These are phyloP conservation scores for Ogataea henricii DNA, from an alignment of 805 yeast genomes.

Conservation along the genomic window DNA sequence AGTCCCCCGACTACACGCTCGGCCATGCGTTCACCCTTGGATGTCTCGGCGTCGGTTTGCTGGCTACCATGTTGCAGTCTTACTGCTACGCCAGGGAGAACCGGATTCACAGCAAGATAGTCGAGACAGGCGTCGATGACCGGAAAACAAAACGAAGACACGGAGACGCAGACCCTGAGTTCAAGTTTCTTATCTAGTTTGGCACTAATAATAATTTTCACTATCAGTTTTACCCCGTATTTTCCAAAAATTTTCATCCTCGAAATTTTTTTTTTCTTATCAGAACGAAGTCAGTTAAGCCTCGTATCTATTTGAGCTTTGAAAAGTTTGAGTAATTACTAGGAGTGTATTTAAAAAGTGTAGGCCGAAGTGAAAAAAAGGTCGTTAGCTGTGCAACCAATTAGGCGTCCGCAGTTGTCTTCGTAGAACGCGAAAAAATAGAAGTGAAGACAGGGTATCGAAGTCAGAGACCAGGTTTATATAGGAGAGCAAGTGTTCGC, in stretches of 20 bases:
- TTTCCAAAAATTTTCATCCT: too few species aligned
- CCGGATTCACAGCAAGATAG: neutral
- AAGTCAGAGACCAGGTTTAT: neutral
- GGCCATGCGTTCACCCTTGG: conserved; percentile 46
- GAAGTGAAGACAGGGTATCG: conserved; percentile 8
- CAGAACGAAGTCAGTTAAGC: neutral
- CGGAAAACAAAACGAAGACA: conserved; percentile 6
- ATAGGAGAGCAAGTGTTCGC: neutral
- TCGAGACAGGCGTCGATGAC: conserved; percentile 6
- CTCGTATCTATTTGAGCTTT: too few species aligned
- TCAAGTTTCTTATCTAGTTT: neutral
- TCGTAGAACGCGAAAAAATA: conserved; percentile 5
- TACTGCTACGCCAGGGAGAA: conserved; percentile 3
- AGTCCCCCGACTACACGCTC: conserved; percentile 37
- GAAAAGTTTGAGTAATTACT: too few species aligned
- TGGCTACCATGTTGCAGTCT: conserved; percentile 7
- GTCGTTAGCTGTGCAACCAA: neutral
- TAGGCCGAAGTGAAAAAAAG: neutral
- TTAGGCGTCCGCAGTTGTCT: conserved; percentile 1
- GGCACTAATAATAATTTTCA: neutral
- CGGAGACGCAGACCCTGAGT: conserved; percentile 8
- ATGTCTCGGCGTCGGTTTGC: conserved; percentile 15
- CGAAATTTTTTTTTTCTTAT: neutral
- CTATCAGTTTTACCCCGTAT: too few species aligned
- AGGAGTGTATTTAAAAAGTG: neutral